These are phyloP conservation scores for Coprinellus micaceus DNA, from an alignment of 768 basidiomycete genomes.

Conservation along the genomic window DNA sequence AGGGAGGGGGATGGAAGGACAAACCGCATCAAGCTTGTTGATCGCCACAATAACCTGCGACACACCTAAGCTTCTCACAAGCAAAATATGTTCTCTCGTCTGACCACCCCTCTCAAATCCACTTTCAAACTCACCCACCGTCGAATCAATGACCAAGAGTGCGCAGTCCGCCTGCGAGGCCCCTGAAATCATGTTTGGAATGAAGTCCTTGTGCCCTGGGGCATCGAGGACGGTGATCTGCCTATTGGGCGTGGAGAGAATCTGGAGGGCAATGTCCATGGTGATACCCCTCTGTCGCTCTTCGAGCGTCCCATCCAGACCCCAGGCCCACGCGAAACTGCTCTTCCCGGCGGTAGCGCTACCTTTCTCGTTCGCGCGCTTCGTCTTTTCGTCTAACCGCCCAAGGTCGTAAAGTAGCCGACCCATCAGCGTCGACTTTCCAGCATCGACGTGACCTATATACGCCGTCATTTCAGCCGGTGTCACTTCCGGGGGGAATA, in stretches of 20 bases:
- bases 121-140: constrained; percentile 90
- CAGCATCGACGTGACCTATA: constrained; percentile 95
- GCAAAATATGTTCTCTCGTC: constrained; percentile 88
- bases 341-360: constrained; percentile 88
- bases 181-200: constrained; percentile 99
- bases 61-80: constrained; percentile 90
- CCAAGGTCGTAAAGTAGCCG: constrained; percentile 91
- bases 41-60: constrained; percentile 87
- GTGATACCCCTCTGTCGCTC: constrained; percentile 96
- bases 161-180: constrained; percentile 97
- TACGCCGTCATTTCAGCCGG: background rate
- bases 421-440: constrained; percentile 98
- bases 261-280: constrained; percentile 91
- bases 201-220: constrained; percentile 95
- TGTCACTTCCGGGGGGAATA: background rate
- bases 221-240: constrained; percentile 94
- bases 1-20: constrained; percentile 16
- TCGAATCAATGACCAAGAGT: constrained; percentile 86
- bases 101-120: constrained; percentile 94
- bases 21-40: constrained; percentile 91
- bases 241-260: constrained; percentile 66
- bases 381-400: constrained; percentile 79
- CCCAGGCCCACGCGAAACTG: constrained; percentile 98
- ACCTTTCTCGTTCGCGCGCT: constrained; percentile 81
- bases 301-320: constrained; percentile 87